Percentiles rank a stretch among this genome's conserved stretches.
These are phyloP conservation scores for Rhodotorula graminis DNA, from an alignment of 768 basidiomycete species.

Conservation along the genomic window DNA sequence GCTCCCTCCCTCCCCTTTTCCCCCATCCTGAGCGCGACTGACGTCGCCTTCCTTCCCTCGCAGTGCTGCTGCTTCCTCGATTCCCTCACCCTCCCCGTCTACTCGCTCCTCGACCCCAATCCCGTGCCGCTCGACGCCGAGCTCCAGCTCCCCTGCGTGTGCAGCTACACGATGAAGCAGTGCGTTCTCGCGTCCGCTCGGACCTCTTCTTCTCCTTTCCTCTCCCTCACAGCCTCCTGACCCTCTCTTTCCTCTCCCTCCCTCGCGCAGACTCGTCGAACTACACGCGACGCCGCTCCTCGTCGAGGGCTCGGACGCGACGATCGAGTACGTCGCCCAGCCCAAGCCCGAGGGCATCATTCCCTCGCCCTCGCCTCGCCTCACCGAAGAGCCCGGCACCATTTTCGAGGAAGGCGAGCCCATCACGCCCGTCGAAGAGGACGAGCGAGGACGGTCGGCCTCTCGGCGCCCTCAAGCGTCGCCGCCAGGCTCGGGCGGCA, in stretches of 20 bases:
- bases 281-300: constrained; percentile 20
- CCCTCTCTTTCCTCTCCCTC: neutral
- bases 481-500: neutral
- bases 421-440: constrained; percentile 10
- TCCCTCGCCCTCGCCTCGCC: neutral
- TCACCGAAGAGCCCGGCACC: neutral
- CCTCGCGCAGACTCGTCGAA: constrained; percentile 9
- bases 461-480: neutral
- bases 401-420: neutral
- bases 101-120: constrained; percentile 33
- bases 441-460: constrained; percentile 6
- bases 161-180: constrained; percentile 1
- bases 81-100: constrained; percentile 34
- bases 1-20: no score
- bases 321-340: constrained; percentile 27
- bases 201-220: neutral
- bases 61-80: constrained; percentile 41
- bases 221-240: no score
- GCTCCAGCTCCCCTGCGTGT: constrained; percentile 21
- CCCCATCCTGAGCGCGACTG: no score
- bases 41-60: no score
- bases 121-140: constrained; percentile 28
- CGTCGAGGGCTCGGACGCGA: constrained; percentile 11
- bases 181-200: neutral
- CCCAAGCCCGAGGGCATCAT: constrained; percentile 7